A percentile compares a stretch with the other conserved stretches of the same genome.
Conservation (phyloP, 2,329 filamentous ascomycete genomes). For the Orbilia blumenaviensis region DNA sequence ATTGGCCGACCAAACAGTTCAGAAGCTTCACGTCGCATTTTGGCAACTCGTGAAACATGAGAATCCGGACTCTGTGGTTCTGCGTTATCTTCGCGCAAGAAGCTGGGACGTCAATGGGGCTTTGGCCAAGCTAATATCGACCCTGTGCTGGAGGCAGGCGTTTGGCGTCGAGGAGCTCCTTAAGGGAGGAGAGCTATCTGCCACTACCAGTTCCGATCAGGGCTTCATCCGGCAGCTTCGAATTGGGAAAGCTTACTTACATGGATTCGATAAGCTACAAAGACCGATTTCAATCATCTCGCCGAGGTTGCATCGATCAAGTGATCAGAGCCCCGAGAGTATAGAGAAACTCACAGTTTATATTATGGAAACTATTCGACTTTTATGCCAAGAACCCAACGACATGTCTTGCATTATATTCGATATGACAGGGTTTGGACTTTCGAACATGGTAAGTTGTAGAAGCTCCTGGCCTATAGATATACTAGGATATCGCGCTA, state of each 20-base stretch:
- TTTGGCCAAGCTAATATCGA: slow-evolving; percentile 90
- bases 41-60: slow-evolving; percentile 73
- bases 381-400: slow-evolving; percentile 78
- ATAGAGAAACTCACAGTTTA: slow-evolving; percentile 91
- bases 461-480: background rate
- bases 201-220: slow-evolving; percentile 71
- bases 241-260: slow-evolving; percentile 91
- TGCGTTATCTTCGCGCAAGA: slow-evolving; percentile 83
- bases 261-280: slow-evolving; percentile 83
- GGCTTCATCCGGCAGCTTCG: slow-evolving; percentile 80
- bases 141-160: slow-evolving; percentile 87
- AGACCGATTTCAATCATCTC: slow-evolving; percentile 87
- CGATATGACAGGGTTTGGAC: slow-evolving; percentile 90
- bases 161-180: slow-evolving; percentile 90
- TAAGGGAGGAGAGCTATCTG: slow-evolving; percentile 74
- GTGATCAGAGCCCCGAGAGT: slow-evolving; percentile 81
- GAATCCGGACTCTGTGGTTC: slow-evolving; percentile 84
- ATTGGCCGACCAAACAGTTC: background rate
- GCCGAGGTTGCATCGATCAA: slow-evolving; percentile 80
- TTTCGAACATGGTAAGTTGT: slow-evolving; percentile 85
- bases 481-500: background rate
- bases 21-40: background rate
- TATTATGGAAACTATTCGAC: slow-evolving; percentile 87
- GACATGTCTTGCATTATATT: slow-evolving; percentile 95
- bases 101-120: slow-evolving; percentile 98